phyloP scores from a whole-genome alignment of 2,329 filamentous ascomycete genomes.

The Ilyonectria mors-panacis region DNA sequence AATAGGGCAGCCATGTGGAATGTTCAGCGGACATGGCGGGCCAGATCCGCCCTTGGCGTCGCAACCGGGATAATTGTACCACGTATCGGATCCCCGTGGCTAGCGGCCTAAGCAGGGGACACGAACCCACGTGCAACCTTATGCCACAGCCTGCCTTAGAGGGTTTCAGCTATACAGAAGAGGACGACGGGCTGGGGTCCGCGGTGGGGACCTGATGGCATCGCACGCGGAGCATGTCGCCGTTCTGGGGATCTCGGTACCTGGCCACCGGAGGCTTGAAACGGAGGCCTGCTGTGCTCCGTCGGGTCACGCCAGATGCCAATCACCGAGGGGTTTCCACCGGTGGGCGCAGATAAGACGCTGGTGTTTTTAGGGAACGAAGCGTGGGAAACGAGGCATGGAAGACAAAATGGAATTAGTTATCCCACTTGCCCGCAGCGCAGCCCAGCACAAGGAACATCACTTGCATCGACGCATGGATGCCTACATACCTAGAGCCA shows the following conservation, averaged over 20 bases:
- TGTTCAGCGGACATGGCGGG: neutral
- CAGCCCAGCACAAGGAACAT: constrained; percentile 9
- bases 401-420: neutral
- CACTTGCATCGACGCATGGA: neutral
- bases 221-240: constrained; percentile 21
- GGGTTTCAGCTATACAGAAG: constrained; percentile 34
- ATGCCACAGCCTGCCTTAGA: constrained; percentile 19
- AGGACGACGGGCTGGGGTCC: neutral
- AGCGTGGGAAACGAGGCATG: neutral
- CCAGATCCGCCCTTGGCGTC: neutral
- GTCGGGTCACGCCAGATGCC: constrained; percentile 30
- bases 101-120: constrained; percentile 30
- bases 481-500: neutral
- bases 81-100: constrained; percentile 40
- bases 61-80: constrained; percentile 36
- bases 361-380: too few species aligned
- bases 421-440: neutral
- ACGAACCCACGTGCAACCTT: constrained; percentile 6
- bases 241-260: constrained; percentile 9
- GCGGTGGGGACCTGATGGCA: constrained; percentile 1
- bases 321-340: constrained; percentile 10
- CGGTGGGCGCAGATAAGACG: neutral
- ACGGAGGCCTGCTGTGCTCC: constrained; percentile 27
- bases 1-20: neutral
- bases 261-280: constrained; percentile 30